These are phyloP conservation scores for Suillus sp. DNA, from an alignment of 768 basidiomycete species.

Conservation along the genomic window DNA sequence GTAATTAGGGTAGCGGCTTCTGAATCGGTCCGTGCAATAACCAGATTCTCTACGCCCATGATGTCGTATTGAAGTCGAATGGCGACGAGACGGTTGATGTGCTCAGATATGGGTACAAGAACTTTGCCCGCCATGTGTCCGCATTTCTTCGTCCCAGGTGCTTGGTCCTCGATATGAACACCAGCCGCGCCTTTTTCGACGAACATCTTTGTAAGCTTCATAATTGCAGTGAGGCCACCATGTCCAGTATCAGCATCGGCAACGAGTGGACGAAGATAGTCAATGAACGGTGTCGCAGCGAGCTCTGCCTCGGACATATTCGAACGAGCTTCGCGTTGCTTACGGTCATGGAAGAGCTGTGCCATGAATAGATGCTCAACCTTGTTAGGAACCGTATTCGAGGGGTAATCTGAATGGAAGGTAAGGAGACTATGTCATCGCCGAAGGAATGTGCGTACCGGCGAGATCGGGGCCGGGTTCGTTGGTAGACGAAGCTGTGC, in stretches of 20 bases:
- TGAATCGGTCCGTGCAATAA: slow-evolving; percentile 93
- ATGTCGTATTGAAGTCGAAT: slow-evolving; percentile 98
- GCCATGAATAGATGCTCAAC: slow-evolving; percentile 98
- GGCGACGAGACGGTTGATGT: slow-evolving; percentile 96
- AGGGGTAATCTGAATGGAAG: slow-evolving; percentile 78
- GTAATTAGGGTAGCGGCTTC: slow-evolving; percentile 98
- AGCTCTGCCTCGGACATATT: slow-evolving; percentile 71
- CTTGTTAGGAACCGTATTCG: slow-evolving; percentile 98
- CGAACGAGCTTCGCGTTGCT: slow-evolving; percentile 84
- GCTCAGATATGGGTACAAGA: slow-evolving; percentile 95
- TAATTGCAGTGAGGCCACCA: slow-evolving; percentile 95
- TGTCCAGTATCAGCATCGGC: slow-evolving; percentile 99
- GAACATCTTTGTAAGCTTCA: slow-evolving; percentile 99
- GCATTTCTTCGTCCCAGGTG: slow-evolving; percentile 95
- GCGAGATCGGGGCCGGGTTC: slow-evolving; percentile 99
- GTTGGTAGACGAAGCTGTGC: slow-evolving; percentile 90
- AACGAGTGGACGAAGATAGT: slow-evolving; percentile 92
- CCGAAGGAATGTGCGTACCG: slow-evolving; percentile 45
- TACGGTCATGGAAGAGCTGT: slow-evolving; percentile 98
- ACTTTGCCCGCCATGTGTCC: slow-evolving; percentile 96
- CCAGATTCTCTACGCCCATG: slow-evolving; percentile 96
- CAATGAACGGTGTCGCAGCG: slow-evolving; percentile 67
- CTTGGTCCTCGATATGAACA: slow-evolving; percentile 98
- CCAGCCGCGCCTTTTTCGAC: slow-evolving; percentile 98
- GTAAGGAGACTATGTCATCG: slow-evolving; percentile 5